Conservation (phyloP, 306 rosid genomes). For the Lathyrus oleraceus region DNA sequence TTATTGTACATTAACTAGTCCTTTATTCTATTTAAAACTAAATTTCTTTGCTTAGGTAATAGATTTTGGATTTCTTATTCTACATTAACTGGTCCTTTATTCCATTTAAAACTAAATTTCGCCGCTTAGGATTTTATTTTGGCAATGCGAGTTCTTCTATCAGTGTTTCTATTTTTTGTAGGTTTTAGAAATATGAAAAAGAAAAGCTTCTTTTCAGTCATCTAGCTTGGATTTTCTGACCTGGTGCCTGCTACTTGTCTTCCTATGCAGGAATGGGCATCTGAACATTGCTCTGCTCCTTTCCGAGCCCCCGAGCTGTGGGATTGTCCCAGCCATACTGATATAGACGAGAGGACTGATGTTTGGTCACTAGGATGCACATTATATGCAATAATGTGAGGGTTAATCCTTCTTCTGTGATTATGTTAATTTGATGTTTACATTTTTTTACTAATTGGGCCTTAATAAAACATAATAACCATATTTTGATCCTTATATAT, state of each 20-base stretch:
- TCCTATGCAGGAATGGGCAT: conserved; percentile 88
- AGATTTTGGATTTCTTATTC: background rate
- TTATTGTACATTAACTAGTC: background rate
- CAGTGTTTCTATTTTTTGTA: conserved; percentile 12
- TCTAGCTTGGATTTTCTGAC: conserved; percentile 31
- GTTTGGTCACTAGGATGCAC: conserved; percentile 99
- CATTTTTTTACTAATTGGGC: background rate
- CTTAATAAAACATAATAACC: conserved; percentile 11
- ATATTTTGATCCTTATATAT: background rate
- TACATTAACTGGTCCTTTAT: background rate
- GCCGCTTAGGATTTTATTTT: conserved; percentile 7
- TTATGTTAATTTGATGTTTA: conserved; percentile 20
- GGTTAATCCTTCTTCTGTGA: conserved; percentile 21
- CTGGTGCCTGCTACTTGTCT: conserved; percentile 31
- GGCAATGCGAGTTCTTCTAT: conserved; percentile 17
- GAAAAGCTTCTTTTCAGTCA: conserved; percentile 29
- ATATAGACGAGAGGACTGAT: conserved; percentile 95
- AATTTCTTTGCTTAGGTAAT: conserved; percentile 15
- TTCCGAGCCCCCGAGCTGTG: conserved; percentile 97
- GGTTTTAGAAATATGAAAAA: conserved; percentile 30
- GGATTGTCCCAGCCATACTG: conserved; percentile 93
- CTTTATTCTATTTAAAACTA: conserved; percentile 6
- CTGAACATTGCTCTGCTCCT: conserved; percentile 98
- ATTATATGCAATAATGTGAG: conserved; percentile 94
- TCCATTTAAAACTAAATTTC: conserved; percentile 24